Evolutionary conservation across 2,329 filamentous ascomycete genomes (phyloP).

Genomic region (Aspergillus ustus): DNA sequence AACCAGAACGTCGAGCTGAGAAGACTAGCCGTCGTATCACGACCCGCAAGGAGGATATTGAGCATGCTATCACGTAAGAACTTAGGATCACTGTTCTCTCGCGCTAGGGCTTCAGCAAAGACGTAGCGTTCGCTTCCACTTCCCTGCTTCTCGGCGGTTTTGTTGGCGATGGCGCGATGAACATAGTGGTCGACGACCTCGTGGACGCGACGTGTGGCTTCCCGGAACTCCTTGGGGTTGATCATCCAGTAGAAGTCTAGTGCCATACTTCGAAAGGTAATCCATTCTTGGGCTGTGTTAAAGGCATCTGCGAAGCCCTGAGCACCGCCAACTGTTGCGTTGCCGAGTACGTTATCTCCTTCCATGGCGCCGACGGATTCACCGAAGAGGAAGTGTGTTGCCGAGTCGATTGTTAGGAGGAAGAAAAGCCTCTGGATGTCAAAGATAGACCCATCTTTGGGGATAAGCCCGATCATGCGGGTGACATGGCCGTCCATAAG

Average conservation of each 20-base stretch:
- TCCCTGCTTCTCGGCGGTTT: conserved; percentile 36
- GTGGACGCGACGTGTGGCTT: conserved; percentile 48
- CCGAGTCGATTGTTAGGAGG: conserved; percentile 78
- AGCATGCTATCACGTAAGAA: conserved; percentile 54
- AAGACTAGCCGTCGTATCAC: conserved; percentile 48
- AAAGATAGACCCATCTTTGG: conserved; percentile 55
- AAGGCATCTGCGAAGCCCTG: conserved; percentile 44
- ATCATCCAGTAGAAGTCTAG: conserved; percentile 44
- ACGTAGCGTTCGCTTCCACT: conserved; percentile 45
- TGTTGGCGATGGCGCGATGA: conserved; percentile 46
- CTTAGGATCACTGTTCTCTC: conserved; percentile 51
- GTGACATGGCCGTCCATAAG: conserved; percentile 80
- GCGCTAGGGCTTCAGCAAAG: conserved; percentile 55
- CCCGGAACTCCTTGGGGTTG: conserved; percentile 45
- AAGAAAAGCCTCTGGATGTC: conserved; percentile 80
- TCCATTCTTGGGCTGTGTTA: conserved; percentile 38
- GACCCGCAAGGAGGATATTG: conserved; percentile 57
- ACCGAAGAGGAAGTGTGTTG: conserved; percentile 85
- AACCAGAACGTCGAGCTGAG: conserved; percentile 50
- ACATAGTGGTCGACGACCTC: conserved; percentile 57
- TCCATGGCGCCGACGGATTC: conserved; percentile 67
- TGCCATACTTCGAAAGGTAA: conserved; percentile 35
- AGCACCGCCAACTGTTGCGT: conserved; percentile 37
- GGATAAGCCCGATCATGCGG: conserved; percentile 67
- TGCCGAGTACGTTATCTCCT: conserved; percentile 56